phyloP scores from a whole-genome alignment of 176 grass and related monocot genomes.

The Paspalum vaginatum region DNA sequence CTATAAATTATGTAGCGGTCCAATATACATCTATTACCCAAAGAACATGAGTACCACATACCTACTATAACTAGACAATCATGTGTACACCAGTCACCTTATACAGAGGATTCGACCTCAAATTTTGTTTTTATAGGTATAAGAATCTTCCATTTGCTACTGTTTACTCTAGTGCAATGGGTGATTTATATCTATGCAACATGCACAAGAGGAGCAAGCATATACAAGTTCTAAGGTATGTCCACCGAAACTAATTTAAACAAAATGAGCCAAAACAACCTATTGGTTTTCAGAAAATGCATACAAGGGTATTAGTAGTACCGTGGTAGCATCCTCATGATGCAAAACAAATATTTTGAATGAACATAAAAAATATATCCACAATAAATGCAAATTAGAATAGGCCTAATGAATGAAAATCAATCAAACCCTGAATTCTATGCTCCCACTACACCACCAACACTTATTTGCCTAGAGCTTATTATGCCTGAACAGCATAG shows the following conservation, averaged over 20 bases:
- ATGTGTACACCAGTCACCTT: background rate
- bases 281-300: background rate
- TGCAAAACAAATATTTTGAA: background rate
- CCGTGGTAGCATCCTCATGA: background rate
- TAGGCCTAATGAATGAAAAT: background rate
- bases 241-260: background rate
- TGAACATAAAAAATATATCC: no score
- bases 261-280: background rate
- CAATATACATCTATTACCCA: background rate
- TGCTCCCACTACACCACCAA: background rate
- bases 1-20: slow-evolving; percentile 8
- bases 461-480: no score
- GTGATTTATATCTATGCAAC: background rate
- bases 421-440: background rate
- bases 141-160: background rate
- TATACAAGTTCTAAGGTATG: background rate
- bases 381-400: background rate
- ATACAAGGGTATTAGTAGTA: background rate
- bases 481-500: background rate
- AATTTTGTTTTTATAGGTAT: background rate
- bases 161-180: background rate
- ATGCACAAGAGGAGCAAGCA: background rate
- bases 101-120: slow-evolving; percentile 19
- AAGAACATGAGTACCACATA: slow-evolving; percentile 7
- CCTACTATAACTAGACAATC: slow-evolving; percentile 12